Evolutionary conservation across 257 asterid species (phyloP).

Genomic region (Coffea canephora): DNA sequence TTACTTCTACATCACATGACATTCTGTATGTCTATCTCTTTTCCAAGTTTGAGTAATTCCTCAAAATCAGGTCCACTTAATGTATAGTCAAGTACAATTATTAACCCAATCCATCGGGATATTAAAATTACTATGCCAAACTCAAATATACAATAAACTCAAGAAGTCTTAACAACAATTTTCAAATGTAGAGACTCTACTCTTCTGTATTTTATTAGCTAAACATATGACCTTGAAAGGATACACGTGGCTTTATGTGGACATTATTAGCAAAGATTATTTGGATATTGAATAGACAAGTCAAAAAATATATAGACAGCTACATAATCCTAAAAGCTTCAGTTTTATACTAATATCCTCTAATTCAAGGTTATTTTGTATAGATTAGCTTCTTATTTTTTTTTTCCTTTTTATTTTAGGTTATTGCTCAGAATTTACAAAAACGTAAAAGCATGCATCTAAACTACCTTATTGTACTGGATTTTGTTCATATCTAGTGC

Average conservation of each 20-base stretch:
- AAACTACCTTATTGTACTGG: conserved; percentile 82
- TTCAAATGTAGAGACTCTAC: background rate
- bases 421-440: background rate
- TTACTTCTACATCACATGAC: background rate
- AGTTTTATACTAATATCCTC: background rate
- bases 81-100: background rate
- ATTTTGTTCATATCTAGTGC: conserved; percentile 94
- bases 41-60: background rate
- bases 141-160: background rate
- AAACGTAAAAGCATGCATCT: background rate
- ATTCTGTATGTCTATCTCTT: background rate
- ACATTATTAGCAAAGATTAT: background rate
- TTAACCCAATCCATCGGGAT: background rate
- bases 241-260: background rate
- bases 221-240: background rate
- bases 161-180: background rate
- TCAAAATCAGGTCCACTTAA: background rate
- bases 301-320: background rate
- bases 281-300: background rate
- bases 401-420: no score
- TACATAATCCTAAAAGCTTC: background rate
- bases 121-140: background rate
- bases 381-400: no score
- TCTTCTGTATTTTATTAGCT: background rate
- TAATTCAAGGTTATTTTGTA: background rate